Conservation (phyloP, 148 eudicot genomes). For the Silene conica region DNA sequence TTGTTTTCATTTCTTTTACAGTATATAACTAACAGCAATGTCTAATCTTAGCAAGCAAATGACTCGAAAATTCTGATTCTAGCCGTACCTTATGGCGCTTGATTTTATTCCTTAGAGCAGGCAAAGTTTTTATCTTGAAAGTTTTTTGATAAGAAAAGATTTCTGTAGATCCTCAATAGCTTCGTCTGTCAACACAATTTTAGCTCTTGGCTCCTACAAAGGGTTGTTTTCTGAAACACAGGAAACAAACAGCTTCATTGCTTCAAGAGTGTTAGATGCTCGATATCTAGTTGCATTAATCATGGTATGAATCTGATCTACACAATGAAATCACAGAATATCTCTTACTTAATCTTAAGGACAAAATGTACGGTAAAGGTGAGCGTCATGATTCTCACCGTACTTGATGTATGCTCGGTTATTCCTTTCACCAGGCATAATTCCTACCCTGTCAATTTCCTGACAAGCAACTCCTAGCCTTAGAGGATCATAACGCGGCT, state of each 20-base stretch:
- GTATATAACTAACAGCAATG: no score
- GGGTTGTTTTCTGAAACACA: not conserved
- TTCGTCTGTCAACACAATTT: not conserved
- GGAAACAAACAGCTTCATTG: no score
- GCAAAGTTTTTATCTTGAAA: not conserved
- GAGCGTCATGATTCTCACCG: not conserved
- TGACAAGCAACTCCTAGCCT: not conserved
- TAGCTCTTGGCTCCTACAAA: not conserved
- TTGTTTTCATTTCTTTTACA: no score
- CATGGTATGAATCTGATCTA: no score
- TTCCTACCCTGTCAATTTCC: slow-evolving; percentile 1
- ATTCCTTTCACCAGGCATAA: slow-evolving; percentile 5
- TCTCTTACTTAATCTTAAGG: not conserved
- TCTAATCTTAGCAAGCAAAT: no score
- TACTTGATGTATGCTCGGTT: slow-evolving; percentile 4
- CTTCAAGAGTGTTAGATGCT: no score
- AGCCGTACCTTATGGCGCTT: not conserved
- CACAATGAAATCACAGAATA: no score
- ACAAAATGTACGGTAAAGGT: no score
- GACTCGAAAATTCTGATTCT: slow-evolving; percentile 1
- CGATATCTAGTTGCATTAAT: no score
- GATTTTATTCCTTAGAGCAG: slow-evolving; percentile 4
- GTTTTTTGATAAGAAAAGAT: not conserved
- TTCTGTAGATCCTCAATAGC: not conserved
- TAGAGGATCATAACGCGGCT: not conserved